These are phyloP conservation scores for Teunomyces cretensis DNA, from an alignment of 805 yeast species.

Conservation along the genomic window DNA sequence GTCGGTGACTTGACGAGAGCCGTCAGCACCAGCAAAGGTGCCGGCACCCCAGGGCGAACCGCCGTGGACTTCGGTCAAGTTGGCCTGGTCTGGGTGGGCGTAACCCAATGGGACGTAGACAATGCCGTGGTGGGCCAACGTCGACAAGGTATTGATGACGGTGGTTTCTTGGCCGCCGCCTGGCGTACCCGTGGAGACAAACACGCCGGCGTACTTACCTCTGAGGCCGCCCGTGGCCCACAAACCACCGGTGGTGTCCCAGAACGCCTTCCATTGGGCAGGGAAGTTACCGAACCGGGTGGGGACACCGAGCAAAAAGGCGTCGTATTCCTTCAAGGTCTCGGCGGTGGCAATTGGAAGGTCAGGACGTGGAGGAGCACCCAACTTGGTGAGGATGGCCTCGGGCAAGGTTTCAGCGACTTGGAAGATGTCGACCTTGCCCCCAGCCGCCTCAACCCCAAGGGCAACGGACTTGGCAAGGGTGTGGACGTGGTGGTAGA, in stretches of 20 bases:
- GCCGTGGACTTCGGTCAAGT: slow-evolving; percentile 22
- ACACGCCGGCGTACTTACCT: slow-evolving; percentile 25
- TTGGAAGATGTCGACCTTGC: slow-evolving; percentile 64
- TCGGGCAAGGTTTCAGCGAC: slow-evolving; percentile 70
- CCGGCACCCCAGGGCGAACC: slow-evolving; percentile 31
- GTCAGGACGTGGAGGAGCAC: slow-evolving; percentile 52
- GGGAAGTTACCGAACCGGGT: slow-evolving; percentile 27
- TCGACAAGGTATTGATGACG: slow-evolving; percentile 21
- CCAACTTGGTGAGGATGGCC: slow-evolving; percentile 52
- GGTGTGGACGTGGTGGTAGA: slow-evolving; percentile 70
- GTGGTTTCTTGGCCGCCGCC: slow-evolving; percentile 29
- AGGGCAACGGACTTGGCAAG: slow-evolving; percentile 64
- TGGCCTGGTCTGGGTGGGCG: slow-evolving; percentile 14
- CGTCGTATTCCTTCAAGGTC: slow-evolving; percentile 22
- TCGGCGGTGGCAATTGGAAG: slow-evolving; percentile 20
- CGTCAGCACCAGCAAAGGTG: slow-evolving; percentile 24
- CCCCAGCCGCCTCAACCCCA: slow-evolving; percentile 71
- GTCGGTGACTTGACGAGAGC: slow-evolving; percentile 16
- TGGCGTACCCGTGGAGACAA: slow-evolving; percentile 23
- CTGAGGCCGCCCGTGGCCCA: slow-evolving; percentile 23
- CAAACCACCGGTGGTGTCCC: slow-evolving; percentile 24
- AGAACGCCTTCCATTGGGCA: slow-evolving; percentile 22
- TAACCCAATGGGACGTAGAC: slow-evolving; percentile 27
- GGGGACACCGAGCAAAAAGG: slow-evolving; percentile 27
- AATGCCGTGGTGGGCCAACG: slow-evolving; percentile 25